phyloP scores from a whole-genome alignment of 2,329 filamentous ascomycete genomes.

The Fusarium metavorans region DNA sequence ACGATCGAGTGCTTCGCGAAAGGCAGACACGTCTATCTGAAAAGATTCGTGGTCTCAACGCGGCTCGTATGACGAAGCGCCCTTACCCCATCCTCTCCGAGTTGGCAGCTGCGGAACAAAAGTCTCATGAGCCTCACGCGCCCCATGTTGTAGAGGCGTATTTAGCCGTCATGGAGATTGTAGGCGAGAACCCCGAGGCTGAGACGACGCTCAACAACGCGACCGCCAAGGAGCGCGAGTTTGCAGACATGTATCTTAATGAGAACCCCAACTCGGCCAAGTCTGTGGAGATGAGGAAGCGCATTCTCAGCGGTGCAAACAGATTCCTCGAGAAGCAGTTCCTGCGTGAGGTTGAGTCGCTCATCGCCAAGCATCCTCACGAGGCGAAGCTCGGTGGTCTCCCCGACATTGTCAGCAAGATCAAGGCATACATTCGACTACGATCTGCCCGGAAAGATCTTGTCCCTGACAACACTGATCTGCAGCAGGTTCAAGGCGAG shows the following conservation, averaged over 20 bases:
- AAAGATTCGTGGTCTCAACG: slow-evolving; percentile 83
- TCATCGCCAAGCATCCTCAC: slow-evolving; percentile 84
- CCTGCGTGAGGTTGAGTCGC: slow-evolving; percentile 78
- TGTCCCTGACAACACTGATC: slow-evolving; percentile 81
- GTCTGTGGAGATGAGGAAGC: slow-evolving; percentile 77
- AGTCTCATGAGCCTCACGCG: slow-evolving; percentile 77
- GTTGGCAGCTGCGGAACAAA: slow-evolving; percentile 79
- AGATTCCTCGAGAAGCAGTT: slow-evolving; percentile 85
- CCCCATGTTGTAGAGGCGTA: slow-evolving; percentile 86
- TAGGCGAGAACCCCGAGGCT: slow-evolving; percentile 75
- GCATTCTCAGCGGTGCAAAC: slow-evolving; percentile 84
- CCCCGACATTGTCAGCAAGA: slow-evolving; percentile 88
- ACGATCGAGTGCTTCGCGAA: slow-evolving; percentile 82
- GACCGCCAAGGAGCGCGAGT: slow-evolving; percentile 80
- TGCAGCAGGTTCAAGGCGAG: slow-evolving; percentile 84
- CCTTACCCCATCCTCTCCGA: slow-evolving; percentile 81
- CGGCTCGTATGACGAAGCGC: slow-evolving; percentile 72
- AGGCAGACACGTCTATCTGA: slow-evolving; percentile 86
- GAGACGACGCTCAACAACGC: slow-evolving; percentile 70
- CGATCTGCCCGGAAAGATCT: slow-evolving; percentile 85
- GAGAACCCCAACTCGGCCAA: slow-evolving; percentile 74
- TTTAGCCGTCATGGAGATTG: slow-evolving; percentile 81
- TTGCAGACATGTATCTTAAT: slow-evolving; percentile 81
- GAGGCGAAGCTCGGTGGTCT: slow-evolving; percentile 92
- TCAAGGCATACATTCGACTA: slow-evolving; percentile 91